phyloP scores from a whole-genome alignment of 139 green algal genomes.

The Zygnema cylindricum region DNA sequence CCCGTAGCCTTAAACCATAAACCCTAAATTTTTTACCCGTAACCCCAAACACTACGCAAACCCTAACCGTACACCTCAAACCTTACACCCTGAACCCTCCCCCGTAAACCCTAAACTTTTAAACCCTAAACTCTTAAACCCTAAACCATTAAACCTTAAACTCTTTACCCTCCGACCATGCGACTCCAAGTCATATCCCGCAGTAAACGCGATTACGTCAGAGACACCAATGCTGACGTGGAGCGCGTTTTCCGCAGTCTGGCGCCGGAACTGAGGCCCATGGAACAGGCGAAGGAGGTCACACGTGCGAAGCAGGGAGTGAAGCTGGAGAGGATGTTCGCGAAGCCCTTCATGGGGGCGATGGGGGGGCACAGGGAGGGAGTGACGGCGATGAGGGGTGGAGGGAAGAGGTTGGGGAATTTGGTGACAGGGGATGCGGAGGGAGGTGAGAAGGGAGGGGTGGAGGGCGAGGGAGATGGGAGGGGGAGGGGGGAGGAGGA shows the following conservation, averaged over 20 bases:
- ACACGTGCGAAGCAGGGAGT: conserved; percentile 87
- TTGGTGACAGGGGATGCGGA: conserved; percentile 81
- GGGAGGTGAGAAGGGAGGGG: too few relatives aligned
- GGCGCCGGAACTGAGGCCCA: conserved; percentile 78
- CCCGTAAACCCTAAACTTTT: too few relatives aligned
- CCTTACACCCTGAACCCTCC: too few relatives aligned
- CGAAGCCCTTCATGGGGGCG: conserved; percentile 92
- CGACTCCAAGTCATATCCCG: background rate
- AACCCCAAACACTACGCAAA: too few relatives aligned
- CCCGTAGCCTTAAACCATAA: too few relatives aligned
- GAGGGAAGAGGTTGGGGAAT: conserved; percentile 78
- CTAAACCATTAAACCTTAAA: background rate
- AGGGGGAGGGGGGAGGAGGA: too few relatives aligned
- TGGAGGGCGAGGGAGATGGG: too few relatives aligned
- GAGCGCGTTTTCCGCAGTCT: conserved; percentile 90
- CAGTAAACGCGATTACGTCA: background rate
- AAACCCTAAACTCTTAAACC: too few relatives aligned
- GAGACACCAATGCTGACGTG: background rate
- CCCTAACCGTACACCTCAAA: too few relatives aligned
- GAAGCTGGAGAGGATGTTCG: conserved; percentile 95
- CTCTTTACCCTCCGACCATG: background rate
- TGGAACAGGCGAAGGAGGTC: conserved; percentile 94
- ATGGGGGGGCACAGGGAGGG: conserved; percentile 86
- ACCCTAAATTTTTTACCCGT: too few relatives aligned
- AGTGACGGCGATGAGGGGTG: conserved; percentile 84